A percentile compares a stretch with the other conserved stretches of the same genome.
Evolutionary conservation across 2,329 filamentous ascomycete genomes (phyloP).

Genomic region (Pseudonectria foliicola): DNA sequence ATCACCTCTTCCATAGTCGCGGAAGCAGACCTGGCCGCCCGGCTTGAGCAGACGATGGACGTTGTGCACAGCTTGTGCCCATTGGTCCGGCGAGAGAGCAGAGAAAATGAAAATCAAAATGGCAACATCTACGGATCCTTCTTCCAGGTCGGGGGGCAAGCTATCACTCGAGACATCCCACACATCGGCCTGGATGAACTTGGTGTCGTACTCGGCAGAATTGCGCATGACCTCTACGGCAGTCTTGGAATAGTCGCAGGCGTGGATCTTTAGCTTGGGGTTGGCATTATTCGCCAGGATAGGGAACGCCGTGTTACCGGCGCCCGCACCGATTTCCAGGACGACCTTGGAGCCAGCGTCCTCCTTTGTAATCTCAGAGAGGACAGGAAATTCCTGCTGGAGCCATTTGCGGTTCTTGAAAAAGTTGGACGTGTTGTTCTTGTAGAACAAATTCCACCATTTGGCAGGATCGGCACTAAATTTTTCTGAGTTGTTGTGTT

Average conservation of each 20-base stretch:
- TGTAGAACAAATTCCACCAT: constrained; percentile 98
- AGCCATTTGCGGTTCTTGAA: constrained; percentile 99
- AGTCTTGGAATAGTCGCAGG: constrained; percentile 93
- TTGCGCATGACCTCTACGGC: constrained; percentile 87
- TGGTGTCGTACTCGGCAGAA: constrained; percentile 66
- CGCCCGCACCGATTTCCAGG: constrained; percentile 88
- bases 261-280: constrained; percentile 72
- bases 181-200: constrained; percentile 77
- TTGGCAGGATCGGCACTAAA: constrained; percentile 89
- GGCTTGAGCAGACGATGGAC: constrained; percentile 79
- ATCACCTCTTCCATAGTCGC: constrained; percentile 93
- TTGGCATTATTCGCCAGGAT: constrained; percentile 82
- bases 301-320: constrained; percentile 94
- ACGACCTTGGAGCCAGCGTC: constrained; percentile 64
- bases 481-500: constrained; percentile 48
- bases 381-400: constrained; percentile 86
- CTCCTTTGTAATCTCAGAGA: constrained; percentile 66
- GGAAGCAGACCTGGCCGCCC: constrained; percentile 87
- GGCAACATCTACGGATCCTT: constrained; percentile 82
- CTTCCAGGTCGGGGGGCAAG: constrained; percentile 68
- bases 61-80: constrained; percentile 75
- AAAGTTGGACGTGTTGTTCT: constrained; percentile 94
- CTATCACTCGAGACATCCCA: constrained; percentile 78
- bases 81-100: constrained; percentile 77
- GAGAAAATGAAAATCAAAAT: constrained; percentile 98